Evolutionary conservation across 768 basidiomycete species (phyloP).

Genomic region (Grammothele lineata): DNA sequence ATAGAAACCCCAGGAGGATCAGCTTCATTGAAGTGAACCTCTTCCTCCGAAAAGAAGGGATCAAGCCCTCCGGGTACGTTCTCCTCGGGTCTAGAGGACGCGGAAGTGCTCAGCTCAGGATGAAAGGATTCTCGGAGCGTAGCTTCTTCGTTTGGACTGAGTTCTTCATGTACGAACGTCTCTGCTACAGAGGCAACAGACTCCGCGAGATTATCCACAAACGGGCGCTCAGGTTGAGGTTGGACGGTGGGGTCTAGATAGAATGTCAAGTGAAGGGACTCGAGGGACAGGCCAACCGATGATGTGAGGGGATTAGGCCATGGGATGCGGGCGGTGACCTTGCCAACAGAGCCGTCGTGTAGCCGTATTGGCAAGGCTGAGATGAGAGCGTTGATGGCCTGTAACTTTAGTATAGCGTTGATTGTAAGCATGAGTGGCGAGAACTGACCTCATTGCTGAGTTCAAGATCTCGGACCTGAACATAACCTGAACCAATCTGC

Average conservation of each 20-base stretch:
- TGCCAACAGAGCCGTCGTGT: slow-evolving; percentile 67
- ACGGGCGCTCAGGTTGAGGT: slow-evolving; percentile 12
- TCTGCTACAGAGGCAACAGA: slow-evolving; percentile 85
- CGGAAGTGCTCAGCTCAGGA: slow-evolving; percentile 32
- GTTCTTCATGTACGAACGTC: slow-evolving; percentile 81
- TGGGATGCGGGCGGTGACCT: slow-evolving; percentile 74
- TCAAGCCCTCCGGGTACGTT: slow-evolving; percentile 67
- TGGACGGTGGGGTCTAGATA: slow-evolving; percentile 33
- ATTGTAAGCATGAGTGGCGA: slow-evolving; percentile 16
- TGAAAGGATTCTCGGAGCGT: slow-evolving; percentile 67
- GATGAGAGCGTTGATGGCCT: slow-evolving; percentile 80
- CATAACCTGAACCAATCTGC: slow-evolving; percentile 86
- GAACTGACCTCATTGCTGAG: slow-evolving; percentile 66
- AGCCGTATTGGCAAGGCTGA: slow-evolving; percentile 62
- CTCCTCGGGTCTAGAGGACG: slow-evolving; percentile 23
- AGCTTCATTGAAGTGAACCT: slow-evolving; percentile 36
- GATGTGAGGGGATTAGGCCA: slow-evolving; percentile 83
- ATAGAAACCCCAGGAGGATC: slow-evolving; percentile 77
- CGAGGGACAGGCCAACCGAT: slow-evolving; percentile 63
- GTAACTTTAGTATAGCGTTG: slow-evolving; percentile 5
- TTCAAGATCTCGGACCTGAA: slow-evolving; percentile 82
- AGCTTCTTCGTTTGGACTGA: slow-evolving; percentile 67
- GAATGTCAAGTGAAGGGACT: slow-evolving; percentile 66
- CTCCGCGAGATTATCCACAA: slow-evolving; percentile 50
- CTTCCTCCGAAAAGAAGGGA: slow-evolving; percentile 46